Conservation (phyloP, 1,139 yeast species). For the Taphrina flavorubra region DNA sequence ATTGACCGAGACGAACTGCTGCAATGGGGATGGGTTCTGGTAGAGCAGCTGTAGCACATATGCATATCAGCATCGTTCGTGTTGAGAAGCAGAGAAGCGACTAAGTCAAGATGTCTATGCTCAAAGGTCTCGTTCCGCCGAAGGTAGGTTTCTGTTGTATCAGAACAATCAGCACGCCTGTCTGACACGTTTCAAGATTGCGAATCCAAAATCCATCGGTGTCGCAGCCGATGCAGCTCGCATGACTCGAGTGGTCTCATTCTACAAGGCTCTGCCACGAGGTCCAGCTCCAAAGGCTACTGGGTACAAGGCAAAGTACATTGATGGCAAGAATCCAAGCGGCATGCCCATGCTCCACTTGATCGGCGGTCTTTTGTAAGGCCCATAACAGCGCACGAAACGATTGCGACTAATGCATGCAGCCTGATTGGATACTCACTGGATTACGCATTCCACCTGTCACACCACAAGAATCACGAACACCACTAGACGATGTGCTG, state of each 20-base stretch:
- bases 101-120: constrained; percentile 29
- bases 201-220: constrained; percentile 71
- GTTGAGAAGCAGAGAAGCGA: background rate
- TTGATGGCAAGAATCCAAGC: constrained; percentile 70
- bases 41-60: background rate
- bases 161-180: background rate
- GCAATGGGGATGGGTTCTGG: background rate
- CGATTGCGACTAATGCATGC: background rate
- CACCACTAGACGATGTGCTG: constrained; percentile 19
- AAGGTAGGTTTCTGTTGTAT: constrained; percentile 10
- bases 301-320: constrained; percentile 69
- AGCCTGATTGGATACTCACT: constrained; percentile 38
- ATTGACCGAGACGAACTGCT: background rate
- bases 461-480: constrained; percentile 41
- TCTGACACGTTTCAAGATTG: constrained; percentile 12
- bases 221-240: constrained; percentile 96
- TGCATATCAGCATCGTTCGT: constrained; percentile 5
- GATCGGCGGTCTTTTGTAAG: constrained; percentile 38
- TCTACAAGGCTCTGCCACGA: constrained; percentile 95
- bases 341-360: constrained; percentile 64
- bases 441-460: constrained; percentile 41
- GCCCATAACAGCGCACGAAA: background rate
- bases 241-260: constrained; percentile 91
- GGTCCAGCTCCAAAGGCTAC: constrained; percentile 71
- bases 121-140: constrained; percentile 40